phyloP scores from a whole-genome alignment of 2,329 filamentous ascomycete genomes.

The Fulvia fulva region DNA sequence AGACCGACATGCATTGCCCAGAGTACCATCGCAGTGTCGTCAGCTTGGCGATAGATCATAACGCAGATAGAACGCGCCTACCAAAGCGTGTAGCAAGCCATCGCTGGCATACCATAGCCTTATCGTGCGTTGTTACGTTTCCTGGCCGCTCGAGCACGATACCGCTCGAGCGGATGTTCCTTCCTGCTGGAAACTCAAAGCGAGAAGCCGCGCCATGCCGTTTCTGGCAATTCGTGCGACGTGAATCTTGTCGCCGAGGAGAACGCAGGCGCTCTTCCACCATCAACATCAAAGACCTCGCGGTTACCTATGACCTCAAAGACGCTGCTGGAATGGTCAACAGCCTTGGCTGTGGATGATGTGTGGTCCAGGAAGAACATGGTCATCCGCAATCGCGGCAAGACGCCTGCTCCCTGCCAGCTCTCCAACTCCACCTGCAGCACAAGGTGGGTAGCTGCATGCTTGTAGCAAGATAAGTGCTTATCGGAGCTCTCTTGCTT shows the following conservation, averaged over 20 bases:
- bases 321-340: not conserved
- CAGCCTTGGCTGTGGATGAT: not conserved
- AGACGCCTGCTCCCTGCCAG: not conserved
- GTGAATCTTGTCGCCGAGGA: not conserved
- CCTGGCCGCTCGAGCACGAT: not conserved
- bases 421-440: slow-evolving; percentile 1
- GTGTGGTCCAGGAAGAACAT: not conserved
- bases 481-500: not conserved
- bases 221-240: not conserved
- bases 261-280: not conserved
- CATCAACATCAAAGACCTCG: too few relatives aligned
- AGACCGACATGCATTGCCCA: not conserved
- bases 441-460: not conserved
- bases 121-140: not conserved
- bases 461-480: not conserved
- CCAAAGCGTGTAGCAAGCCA: not conserved
- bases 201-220: not conserved
- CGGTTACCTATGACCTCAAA: too few relatives aligned
- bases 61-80: not conserved
- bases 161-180: not conserved
- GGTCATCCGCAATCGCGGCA: not conserved
- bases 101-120: not conserved
- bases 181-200: not conserved
- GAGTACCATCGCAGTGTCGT: not conserved
- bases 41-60: not conserved